Evolutionary conservation across 2,329 filamentous ascomycete genomes (phyloP), one percentile per base, ranked within the genome.

Genomic region (Colletotrichum camelliae): DNA sequence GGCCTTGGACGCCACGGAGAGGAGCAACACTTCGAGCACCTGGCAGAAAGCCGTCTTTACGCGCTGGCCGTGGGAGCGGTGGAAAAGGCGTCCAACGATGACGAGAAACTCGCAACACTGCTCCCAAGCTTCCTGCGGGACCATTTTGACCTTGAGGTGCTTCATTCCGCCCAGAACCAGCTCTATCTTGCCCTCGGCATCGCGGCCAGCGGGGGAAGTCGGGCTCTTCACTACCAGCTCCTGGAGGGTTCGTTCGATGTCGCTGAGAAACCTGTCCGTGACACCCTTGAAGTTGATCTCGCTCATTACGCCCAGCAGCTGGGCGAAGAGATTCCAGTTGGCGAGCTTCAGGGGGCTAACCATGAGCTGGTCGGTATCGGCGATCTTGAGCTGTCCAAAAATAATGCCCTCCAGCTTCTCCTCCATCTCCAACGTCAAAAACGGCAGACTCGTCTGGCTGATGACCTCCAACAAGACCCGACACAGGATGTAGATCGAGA

Each of bases 1-100:
- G 7, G 95, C 94, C 77, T 93, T 94, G 5, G 95, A 95, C 16
- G 96, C 96, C 67, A 99, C 93, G 1, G 96, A 95, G 16, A 98
- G 90, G 29, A 99, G 86, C 33, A 99, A 89, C 79, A 94, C 94
- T 80, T 98, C 95, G 68, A 99, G 91, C 27, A 98, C 93, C 81
- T 98, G 94, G 82, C 97, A 98, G 82, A 98, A 99, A 1, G 96
- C 95, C 79, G 96, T 94, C 84, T 99, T 99, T 81, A 98, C 93
- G 76, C 93, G 93, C 78, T 95, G 95, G 1, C 97, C 97, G 81
- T 98, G 96, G 6, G 95, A 94, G 79, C 92, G 93, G 70, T 93
- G 91, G 83, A 98, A 98, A 21, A 98, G 90, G 67, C 92, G 94
- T 8, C 95, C 96, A 35, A 99, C 86, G 0, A 93, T 91, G 66